Conservation (phyloP, 2,329 filamentous ascomycete genomes). For the Decorospora gaudefroyi region DNA sequence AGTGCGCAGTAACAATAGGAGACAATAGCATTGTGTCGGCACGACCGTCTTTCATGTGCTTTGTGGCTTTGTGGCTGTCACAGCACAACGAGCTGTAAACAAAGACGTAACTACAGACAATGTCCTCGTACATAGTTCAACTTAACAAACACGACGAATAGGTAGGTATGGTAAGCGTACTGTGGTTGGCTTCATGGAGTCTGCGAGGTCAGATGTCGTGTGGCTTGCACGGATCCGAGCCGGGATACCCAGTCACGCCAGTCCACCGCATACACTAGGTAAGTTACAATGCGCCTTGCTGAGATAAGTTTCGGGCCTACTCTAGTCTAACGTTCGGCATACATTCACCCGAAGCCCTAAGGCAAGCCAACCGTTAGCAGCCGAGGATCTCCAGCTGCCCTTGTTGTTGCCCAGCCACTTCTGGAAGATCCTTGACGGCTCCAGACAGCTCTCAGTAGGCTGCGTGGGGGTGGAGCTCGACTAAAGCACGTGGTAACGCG, state of each 20-base stretch:
- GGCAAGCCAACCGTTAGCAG: conserved; percentile 6
- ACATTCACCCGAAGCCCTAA: conserved; percentile 7
- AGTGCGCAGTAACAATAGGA: too few relatives aligned
- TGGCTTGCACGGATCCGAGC: conserved; percentile 3
- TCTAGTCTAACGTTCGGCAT: conserved; percentile 10
- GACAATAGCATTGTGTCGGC: too few relatives aligned
- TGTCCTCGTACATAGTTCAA: background rate
- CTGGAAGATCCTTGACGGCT: conserved; percentile 5
- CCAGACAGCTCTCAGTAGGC: background rate
- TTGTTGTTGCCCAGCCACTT: conserved; percentile 9
- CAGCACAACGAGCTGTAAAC: background rate
- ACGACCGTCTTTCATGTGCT: background rate
- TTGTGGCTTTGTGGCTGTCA: conserved; percentile 3
- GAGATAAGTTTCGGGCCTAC: conserved; percentile 1
- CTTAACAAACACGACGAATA: background rate
- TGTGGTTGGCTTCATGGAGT: too few relatives aligned
- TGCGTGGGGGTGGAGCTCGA: conserved; percentile 4
- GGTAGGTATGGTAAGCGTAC: too few relatives aligned
- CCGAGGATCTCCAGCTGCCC: conserved; percentile 7
- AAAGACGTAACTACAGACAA: background rate
- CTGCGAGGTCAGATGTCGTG: too few relatives aligned
- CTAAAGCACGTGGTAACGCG: conserved; percentile 5
- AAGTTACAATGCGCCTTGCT: background rate
- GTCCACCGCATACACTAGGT: conserved; percentile 9
- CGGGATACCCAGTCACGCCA: conserved; percentile 6